phyloP scores from a whole-genome alignment of 306 rosid species.

The Clitoria ternatea region DNA sequence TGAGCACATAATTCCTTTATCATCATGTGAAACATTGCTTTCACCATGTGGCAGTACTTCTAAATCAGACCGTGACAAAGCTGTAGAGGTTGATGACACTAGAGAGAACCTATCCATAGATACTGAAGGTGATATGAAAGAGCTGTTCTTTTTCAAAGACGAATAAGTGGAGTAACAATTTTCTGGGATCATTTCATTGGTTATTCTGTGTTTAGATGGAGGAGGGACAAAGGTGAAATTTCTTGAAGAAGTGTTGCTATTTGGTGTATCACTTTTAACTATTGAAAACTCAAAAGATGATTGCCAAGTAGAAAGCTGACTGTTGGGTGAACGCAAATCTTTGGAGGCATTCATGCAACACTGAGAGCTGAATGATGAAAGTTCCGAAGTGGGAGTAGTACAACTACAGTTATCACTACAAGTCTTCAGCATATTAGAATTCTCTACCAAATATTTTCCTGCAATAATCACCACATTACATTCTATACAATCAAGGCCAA shows the following conservation, averaged over 20 bases:
- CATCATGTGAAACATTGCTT: neutral
- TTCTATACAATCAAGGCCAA: neutral
- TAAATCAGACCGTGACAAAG: neutral
- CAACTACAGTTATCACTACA: neutral
- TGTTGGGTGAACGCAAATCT: neutral
- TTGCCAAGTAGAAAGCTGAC: neutral
- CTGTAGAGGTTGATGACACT: neutral
- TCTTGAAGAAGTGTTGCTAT: neutral
- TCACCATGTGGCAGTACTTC: neutral
- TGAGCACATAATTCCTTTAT: neutral
- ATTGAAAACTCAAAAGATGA: neutral
- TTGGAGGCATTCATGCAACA: neutral
- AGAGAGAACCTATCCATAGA: neutral
- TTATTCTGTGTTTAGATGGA: neutral
- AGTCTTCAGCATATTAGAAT: constrained; percentile 13
- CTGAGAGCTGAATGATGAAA: constrained; percentile 12
- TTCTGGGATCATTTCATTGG: neutral
- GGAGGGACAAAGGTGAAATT: neutral
- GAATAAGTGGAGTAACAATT: neutral
- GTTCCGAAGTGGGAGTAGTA: neutral
- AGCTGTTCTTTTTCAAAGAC: neutral
- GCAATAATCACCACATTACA: constrained; percentile 9
- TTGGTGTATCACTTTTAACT: neutral
- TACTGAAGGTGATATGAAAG: neutral
- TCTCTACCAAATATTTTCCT: constrained; percentile 29